Percentiles rank a stretch among this genome's conserved stretches.
Evolutionary conservation across 2,329 filamentous ascomycete genomes (phyloP).

Genomic region (Grosmannia penicillata): DNA sequence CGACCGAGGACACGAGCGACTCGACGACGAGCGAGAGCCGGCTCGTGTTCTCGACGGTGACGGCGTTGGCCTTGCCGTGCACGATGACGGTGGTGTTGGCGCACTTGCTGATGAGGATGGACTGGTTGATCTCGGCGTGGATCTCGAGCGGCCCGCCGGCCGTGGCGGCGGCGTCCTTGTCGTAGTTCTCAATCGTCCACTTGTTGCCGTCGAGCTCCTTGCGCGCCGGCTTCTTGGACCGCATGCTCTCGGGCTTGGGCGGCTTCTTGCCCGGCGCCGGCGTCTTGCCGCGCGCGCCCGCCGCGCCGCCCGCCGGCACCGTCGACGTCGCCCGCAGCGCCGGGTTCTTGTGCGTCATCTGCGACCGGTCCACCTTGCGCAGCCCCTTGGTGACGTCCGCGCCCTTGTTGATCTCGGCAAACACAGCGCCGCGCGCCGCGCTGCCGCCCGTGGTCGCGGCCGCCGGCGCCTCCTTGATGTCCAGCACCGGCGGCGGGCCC

Average conservation of each 20-base stretch:
- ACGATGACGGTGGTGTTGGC: conserved; percentile 82
- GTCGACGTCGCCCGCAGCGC: conserved; percentile 59
- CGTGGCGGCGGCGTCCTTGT: conserved; percentile 42
- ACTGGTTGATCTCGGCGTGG: conserved; percentile 69
- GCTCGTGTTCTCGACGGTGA: conserved; percentile 81
- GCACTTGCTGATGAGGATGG: conserved; percentile 83
- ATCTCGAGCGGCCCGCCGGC: conserved; percentile 51
- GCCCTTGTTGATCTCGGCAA: conserved; percentile 81
- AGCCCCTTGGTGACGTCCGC: conserved; percentile 76
- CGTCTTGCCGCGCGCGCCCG: conserved; percentile 52
- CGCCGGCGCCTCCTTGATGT: conserved; percentile 36
- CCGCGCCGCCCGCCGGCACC: conserved; percentile 38
- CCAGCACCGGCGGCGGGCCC: conserved; percentile 51
- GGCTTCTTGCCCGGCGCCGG: conserved; percentile 78
- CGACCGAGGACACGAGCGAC: conserved; percentile 76
- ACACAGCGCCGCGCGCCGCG: conserved; percentile 65
- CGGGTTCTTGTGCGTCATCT: conserved; percentile 99
- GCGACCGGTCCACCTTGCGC: conserved; percentile 82
- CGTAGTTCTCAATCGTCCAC: conserved; percentile 93
- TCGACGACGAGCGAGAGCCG: conserved; percentile 79
- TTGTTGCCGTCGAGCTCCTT: conserved; percentile 80
- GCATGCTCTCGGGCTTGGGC: conserved; percentile 77
- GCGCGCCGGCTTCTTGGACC: conserved; percentile 64
- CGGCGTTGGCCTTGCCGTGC: conserved; percentile 89
- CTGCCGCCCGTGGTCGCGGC: conserved; percentile 26